Evolutionary conservation across 176 grass and related monocot genomes (phyloP), one percentile per base, ranked within the genome.

Genomic region (Raddia distichophylla): DNA sequence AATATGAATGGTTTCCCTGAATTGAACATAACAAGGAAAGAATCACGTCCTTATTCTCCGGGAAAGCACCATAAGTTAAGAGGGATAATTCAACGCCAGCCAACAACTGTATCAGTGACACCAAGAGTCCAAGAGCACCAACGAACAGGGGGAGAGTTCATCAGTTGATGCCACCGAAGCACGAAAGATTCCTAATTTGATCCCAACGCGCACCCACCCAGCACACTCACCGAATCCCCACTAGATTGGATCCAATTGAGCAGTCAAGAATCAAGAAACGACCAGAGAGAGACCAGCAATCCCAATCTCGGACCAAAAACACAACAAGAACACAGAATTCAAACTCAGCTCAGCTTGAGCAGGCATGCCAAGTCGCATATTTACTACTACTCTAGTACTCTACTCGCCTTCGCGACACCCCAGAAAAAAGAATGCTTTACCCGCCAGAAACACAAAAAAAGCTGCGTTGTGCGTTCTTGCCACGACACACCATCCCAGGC

Each of bases 381-480:
- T 27, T 27, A 27, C 27, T 27, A 27, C 27, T 27, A 27, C 27
- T 27, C 27, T 54, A 73, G 34, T 34, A 71, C 71, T 67, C 73
- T 45, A 71, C 64, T 73, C 79, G 44, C 67, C 74, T 68, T 78
- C 79, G 69, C 88, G 54, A 73, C 51, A 64, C 44, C 78, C 78
- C 34, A 78, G 42, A 66, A 59, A 86, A 88, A 82, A 51, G 68
- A 65, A 43, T 46, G 6, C 67, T 82, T 90, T 78, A 74, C 66
- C 73, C 66, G 67, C 78, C 87, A 78, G 79, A 90, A 82, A 67
- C 73, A 22, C 42, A 78, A 74, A 68, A 86, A 78, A 75, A 27
- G 27, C 27, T 27, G 79, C 79, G 27, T 27, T 27, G 27, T 81
- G 53, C 69, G 84, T 57, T 54, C 71, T 74, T 57, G 71, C 71